Percentiles rank a stretch among this genome's conserved stretches.
phyloP scores from a whole-genome alignment of 805 yeast genomes.

The Saturnispora saitoi region DNA sequence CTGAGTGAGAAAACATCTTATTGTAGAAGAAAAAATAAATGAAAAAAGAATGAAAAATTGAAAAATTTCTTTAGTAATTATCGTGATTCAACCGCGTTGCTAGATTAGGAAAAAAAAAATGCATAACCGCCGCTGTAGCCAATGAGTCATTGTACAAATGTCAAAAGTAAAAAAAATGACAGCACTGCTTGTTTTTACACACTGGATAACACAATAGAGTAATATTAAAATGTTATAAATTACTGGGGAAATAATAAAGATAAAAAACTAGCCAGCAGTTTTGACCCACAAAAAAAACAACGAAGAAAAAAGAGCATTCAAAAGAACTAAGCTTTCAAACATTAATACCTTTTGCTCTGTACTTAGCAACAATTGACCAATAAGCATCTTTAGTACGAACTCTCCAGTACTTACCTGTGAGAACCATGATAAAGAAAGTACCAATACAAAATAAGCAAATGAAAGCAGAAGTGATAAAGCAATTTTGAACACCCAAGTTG shows the following conservation, averaged over 20 bases:
- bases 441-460: conserved; percentile 40
- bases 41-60: not conserved
- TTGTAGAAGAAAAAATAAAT: not conserved
- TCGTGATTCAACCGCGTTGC: conserved; percentile 6
- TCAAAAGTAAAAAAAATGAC: not conserved
- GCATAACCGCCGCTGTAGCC: conserved; percentile 1
- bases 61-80: not conserved
- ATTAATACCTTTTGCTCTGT: conserved; percentile 18
- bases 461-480: conserved; percentile 49
- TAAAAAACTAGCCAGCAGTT: too few species aligned
- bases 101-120: conserved; percentile 4
- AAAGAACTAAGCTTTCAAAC: not conserved
- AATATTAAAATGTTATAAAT: not conserved
- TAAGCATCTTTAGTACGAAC: conserved; percentile 27
- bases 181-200: not conserved
- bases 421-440: conserved; percentile 34
- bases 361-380: conserved; percentile 28
- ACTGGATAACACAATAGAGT: not conserved
- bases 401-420: conserved; percentile 32
- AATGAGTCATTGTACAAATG: conserved; percentile 8
- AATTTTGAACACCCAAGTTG: conserved; percentile 44
- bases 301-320: not conserved
- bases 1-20: not conserved
- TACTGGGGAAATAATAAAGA: too few species aligned
- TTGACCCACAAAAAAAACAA: not conserved